Percentiles rank a stretch among this genome's conserved stretches.
Evolutionary conservation across 2,329 filamentous ascomycete genomes (phyloP).

Genomic region (Diaporthe longicolla): DNA sequence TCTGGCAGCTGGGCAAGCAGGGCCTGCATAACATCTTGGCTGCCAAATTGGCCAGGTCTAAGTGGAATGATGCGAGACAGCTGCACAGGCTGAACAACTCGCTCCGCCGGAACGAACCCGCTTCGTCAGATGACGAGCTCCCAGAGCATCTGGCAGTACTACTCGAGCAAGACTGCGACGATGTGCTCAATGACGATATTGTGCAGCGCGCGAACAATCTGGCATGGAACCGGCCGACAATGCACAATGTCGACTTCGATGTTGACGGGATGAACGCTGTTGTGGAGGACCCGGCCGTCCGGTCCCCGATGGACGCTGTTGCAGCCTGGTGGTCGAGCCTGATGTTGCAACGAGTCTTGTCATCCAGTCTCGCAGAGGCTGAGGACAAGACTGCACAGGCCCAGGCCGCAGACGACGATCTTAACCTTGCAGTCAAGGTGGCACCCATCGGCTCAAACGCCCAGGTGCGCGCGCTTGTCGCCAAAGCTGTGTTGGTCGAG

Average conservation of each 20-base stretch:
- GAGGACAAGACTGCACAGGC: slow-evolving; percentile 59
- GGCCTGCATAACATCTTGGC: slow-evolving; percentile 79
- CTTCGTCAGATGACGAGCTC: slow-evolving; percentile 71
- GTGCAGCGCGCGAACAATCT: slow-evolving; percentile 91
- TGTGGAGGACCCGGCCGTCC: slow-evolving; percentile 86
- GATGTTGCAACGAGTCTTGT: slow-evolving; percentile 77
- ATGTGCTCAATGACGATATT: slow-evolving; percentile 83
- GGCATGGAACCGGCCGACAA: slow-evolving; percentile 86
- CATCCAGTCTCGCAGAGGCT: slow-evolving; percentile 70
- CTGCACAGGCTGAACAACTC: slow-evolving; percentile 67
- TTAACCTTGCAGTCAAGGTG: slow-evolving; percentile 78
- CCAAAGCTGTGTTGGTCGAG: slow-evolving; percentile 69
- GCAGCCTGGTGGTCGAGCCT: slow-evolving; percentile 92
- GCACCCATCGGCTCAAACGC: slow-evolving; percentile 86
- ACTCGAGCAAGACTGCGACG: slow-evolving; percentile 84
- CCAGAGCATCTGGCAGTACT: slow-evolving; percentile 83
- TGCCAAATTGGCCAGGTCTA: slow-evolving; percentile 78
- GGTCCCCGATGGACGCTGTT: slow-evolving; percentile 89
- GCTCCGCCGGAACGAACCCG: slow-evolving; percentile 59
- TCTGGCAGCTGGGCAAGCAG: slow-evolving; percentile 81
- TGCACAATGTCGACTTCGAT: slow-evolving; percentile 71
- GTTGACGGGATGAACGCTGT: slow-evolving; percentile 86
- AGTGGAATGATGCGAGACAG: slow-evolving; percentile 85
- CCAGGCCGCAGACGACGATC: slow-evolving; percentile 60
- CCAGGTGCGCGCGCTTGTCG: slow-evolving; percentile 71